Evolutionary conservation across 768 basidiomycete genomes (phyloP), one percentile per base, ranked within the genome.

Genomic region (Macrolepiota fuliginosa): DNA sequence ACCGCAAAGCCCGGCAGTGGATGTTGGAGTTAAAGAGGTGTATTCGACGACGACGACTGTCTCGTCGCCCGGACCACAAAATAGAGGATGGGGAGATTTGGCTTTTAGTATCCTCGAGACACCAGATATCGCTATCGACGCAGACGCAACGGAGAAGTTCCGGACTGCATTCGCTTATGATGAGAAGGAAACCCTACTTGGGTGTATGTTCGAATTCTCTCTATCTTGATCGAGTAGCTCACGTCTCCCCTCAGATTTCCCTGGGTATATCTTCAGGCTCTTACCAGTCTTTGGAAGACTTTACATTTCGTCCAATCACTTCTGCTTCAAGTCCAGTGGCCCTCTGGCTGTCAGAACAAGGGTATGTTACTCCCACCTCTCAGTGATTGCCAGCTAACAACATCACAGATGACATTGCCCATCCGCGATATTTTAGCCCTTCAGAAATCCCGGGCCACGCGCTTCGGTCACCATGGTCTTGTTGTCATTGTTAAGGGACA

Each of bases 311-410:
- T 87, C 85, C 11, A 94, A 92, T 72, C 90, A 86, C 72, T 90
- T 98, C 73, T 97, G 94, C 76, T 99, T 98, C 84, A 92, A 93
- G 70, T 94, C 96, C 4, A 90, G 85, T 46, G 87, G 93, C 4
- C 84, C 91, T 32, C 71, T 96, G 53, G 84, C 90, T 56, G 79
- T 83, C 47, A 91, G 89, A 71, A 98, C 94, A 12, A 85, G 87
- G 78, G 96, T 94, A 67, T 66, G 88, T 71, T 56, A 32, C n/a
- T 62, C n/a, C 40, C 53, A 45, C 7, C 13, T n/a, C 49, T 37
- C 11, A 19, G 42, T 58, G 40, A 46, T 52, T 50, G 27, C 42
- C 58, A 61, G 62, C 54, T 57, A 25, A 42, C 25, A 47, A 50
- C 22, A 4, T 50, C 11, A 37, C 66, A 98, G 96, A 98, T 99